phyloP scores from a whole-genome alignment of 139 green algal species.

The Pleodorina starrii region DNA sequence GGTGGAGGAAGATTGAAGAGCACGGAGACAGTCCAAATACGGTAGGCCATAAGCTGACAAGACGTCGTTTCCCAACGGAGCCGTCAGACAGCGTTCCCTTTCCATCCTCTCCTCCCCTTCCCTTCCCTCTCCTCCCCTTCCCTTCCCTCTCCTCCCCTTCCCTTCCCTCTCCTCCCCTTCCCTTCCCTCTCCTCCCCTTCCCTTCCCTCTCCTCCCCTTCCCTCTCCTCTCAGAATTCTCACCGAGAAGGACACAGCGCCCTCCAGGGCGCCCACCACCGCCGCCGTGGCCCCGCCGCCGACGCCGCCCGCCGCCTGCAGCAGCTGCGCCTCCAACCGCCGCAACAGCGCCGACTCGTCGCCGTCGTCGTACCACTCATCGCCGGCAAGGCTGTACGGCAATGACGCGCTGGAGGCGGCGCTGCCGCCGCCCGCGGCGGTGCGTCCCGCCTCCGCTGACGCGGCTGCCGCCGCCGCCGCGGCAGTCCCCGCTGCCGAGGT shows the following conservation, averaged over 20 bases:
- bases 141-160: no score
- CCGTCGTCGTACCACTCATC: background rate
- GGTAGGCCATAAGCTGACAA: no score
- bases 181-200: no score
- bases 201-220: no score
- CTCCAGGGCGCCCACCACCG: background rate
- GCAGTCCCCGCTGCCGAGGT: background rate
- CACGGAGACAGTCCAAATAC: no score
- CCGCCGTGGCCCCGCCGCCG: background rate
- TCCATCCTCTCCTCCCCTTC: no score
- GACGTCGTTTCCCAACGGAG: no score
- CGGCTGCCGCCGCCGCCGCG: background rate
- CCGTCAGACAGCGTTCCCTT: no score
- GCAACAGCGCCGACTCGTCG: slow-evolving; percentile 25
- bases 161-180: no score
- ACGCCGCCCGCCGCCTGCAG: background rate
- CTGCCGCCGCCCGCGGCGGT: background rate
- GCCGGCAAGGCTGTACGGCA: background rate
- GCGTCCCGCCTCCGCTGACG: background rate
- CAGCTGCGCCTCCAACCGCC: slow-evolving; percentile 34
- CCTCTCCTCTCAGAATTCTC: no score
- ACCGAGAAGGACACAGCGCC: background rate
- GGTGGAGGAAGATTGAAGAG: no score
- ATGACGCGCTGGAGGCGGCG: background rate
- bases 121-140: no score